A percentile compares a stretch with the other conserved stretches of the same genome.
phyloP scores from a whole-genome alignment of 1,139 yeast species.

The Saccharomyces pastorianus region DNA sequence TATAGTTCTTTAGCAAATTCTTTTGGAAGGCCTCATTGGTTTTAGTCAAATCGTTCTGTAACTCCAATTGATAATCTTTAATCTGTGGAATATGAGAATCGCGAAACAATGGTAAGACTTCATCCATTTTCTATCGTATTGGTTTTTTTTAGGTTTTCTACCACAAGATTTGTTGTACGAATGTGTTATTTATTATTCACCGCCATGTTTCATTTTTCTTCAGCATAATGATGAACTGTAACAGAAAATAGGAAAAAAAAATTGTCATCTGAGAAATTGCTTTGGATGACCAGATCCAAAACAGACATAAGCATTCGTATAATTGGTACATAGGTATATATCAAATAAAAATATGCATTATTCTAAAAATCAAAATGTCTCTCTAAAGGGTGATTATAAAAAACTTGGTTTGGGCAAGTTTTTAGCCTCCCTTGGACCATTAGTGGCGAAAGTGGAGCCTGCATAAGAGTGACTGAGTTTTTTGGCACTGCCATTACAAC shows the following conservation, averaged over 20 bases:
- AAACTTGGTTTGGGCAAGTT: constrained; percentile 19
- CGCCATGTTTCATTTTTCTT: background rate
- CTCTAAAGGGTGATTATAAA: constrained; percentile 3
- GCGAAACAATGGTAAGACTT: constrained; percentile 7
- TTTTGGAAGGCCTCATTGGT: constrained; percentile 15
- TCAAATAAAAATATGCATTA: background rate
- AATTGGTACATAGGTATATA: background rate
- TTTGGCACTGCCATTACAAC: constrained; percentile 4
- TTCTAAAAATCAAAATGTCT: background rate
- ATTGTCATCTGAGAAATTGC: background rate
- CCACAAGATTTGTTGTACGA: background rate
- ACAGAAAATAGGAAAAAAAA: background rate
- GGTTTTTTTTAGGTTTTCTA: background rate
- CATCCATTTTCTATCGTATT: background rate
- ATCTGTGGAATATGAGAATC: constrained; percentile 7
- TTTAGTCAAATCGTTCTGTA: constrained; percentile 6
- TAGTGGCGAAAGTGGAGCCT: constrained; percentile 31
- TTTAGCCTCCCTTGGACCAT: background rate
- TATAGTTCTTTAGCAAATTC: constrained; percentile 17
- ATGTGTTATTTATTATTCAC: background rate
- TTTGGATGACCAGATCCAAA: background rate
- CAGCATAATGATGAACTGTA: background rate
- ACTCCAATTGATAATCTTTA: constrained; percentile 7
- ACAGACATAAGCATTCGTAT: background rate
- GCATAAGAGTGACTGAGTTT: constrained; percentile 21